Conservation (phyloP, 805 yeast species). For the Kregervanrija pseudodelftensis region DNA sequence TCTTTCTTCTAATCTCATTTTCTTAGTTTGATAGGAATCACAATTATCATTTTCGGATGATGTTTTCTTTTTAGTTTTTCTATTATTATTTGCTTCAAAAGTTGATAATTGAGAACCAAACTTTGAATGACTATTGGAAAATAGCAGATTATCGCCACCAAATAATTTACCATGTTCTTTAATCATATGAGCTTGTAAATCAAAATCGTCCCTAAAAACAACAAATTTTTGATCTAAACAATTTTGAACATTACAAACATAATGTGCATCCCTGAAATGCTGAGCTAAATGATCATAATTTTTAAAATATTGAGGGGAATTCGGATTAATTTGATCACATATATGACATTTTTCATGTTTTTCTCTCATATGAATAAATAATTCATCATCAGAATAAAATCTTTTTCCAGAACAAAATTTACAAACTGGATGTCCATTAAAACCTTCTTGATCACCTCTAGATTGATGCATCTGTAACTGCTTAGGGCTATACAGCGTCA, state of each 20-base stretch:
- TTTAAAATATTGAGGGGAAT: slow-evolving; percentile 65
- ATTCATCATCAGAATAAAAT: slow-evolving; percentile 85
- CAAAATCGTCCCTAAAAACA: slow-evolving; percentile 82
- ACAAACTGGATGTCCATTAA: slow-evolving; percentile 86
- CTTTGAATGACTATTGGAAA: slow-evolving; percentile 17
- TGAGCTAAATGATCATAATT: slow-evolving; percentile 66
- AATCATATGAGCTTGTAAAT: slow-evolving; percentile 80
- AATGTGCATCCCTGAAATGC: slow-evolving; percentile 74
- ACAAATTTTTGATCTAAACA: slow-evolving; percentile 90
- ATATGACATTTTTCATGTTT: slow-evolving; percentile 84
- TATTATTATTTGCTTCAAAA: slow-evolving; percentile 27
- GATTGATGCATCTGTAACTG: slow-evolving; percentile 64
- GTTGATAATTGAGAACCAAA: slow-evolving; percentile 47
- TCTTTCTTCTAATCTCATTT: slow-evolving; percentile 68
- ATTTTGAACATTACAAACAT: slow-evolving; percentile 62
- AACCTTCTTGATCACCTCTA: slow-evolving; percentile 71
- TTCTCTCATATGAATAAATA: slow-evolving; percentile 73
- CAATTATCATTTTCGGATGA: slow-evolving; percentile 13
- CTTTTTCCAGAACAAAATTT: slow-evolving; percentile 66
- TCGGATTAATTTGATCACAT: slow-evolving; percentile 64
- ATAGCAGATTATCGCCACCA: slow-evolving; percentile 36
- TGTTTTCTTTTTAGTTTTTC: slow-evolving; percentile 10
- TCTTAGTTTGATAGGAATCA: slow-evolving; percentile 43
- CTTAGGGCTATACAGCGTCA: slow-evolving; percentile 50
- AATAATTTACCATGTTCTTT: slow-evolving; percentile 66